Base-by-base conservation (phyloP, 176 grass and related monocot species). In the Melocanna baccifera region DNA sequence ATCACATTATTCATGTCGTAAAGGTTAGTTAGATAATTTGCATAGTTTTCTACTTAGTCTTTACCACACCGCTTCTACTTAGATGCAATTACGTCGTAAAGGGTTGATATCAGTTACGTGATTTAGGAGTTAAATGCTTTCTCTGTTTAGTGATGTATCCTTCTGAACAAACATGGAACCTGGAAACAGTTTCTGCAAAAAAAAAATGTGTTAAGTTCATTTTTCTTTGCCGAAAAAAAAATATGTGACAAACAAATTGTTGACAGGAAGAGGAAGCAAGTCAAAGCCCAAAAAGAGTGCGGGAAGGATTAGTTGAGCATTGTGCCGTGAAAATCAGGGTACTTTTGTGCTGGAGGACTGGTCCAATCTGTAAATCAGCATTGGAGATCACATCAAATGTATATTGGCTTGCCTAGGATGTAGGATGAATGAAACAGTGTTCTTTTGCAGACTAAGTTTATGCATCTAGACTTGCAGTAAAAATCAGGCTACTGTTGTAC, bases 21-120 rank as follows among this genome's bases (percentile, higher is more conserved):
- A 30, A 83, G 74, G 80, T 88, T 8, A 36, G 75, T 84, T 57
- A 29, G 16, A 40, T 84, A 66, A 37, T 67, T 65, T 84, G 37
- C 67, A 46, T 15, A 29, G 46, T 30, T 48, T 56, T 41, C 7
- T 43, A 79, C 40, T 66, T 20, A 58, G 50, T 30, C 2, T 84
- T 62, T 76, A 67, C 20, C 16, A 61, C 28, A 29, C 50, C 20
- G 7, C 26, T 8, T 75, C 51, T 37, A 66, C 46, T 56, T 80
- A 64, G 19, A 67, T 42, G 78, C 37, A 48, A 30, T 76, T 55
- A 59, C 41, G 15, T 16, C 19, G 46, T 42, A 53, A 56, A 36
- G 15, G 20, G 1, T 68, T 18, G 16, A 25, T 85, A 46, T 34
- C 55, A 70, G 51, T 53, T 58, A 30, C 28, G 7, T 28, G 16